These are phyloP conservation scores for Diplodia sapinea DNA, from an alignment of 2,329 filamentous ascomycete species.

Conservation along the genomic window DNA sequence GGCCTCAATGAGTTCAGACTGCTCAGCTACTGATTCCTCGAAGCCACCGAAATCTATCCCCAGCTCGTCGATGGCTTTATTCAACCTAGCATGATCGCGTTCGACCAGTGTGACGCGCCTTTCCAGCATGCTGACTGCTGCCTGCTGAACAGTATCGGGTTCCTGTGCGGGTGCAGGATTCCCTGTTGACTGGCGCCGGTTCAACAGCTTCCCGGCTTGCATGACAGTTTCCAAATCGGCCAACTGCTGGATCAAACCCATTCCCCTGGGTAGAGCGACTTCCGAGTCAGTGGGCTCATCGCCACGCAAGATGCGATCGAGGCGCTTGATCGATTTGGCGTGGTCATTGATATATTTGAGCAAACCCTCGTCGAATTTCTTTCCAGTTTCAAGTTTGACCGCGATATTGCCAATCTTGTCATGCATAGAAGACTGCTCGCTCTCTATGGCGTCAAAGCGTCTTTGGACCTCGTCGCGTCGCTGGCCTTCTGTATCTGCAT, in stretches of 20 bases:
- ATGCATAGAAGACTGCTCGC: not conserved
- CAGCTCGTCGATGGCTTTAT: not conserved
- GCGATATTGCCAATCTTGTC: not conserved
- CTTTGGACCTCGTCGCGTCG: not conserved
- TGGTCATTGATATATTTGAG: not conserved
- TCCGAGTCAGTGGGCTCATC: not conserved
- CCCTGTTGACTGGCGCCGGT: not conserved
- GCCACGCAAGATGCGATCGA: not conserved
- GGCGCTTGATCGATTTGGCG: not conserved
- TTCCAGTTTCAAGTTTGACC: not conserved
- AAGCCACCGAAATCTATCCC: not conserved
- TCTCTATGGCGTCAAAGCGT: not conserved
- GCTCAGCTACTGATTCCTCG: not conserved
- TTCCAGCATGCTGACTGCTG: not conserved
- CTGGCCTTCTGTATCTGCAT: not conserved
- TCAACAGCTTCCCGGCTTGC: not conserved
- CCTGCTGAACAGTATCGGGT: not conserved
- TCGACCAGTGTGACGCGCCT: not conserved
- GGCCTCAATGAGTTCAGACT: conserved; percentile 4
- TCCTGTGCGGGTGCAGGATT: not conserved
- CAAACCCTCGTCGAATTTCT: not conserved
- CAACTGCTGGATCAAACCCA: not conserved
- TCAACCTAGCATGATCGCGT: not conserved
- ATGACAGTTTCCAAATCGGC: not conserved
- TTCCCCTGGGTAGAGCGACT: not conserved